A percentile compares a stretch with the other conserved stretches of the same genome.
phyloP scores from a whole-genome alignment of 805 yeast genomes.

The Metahyphopichia silvanorum region DNA sequence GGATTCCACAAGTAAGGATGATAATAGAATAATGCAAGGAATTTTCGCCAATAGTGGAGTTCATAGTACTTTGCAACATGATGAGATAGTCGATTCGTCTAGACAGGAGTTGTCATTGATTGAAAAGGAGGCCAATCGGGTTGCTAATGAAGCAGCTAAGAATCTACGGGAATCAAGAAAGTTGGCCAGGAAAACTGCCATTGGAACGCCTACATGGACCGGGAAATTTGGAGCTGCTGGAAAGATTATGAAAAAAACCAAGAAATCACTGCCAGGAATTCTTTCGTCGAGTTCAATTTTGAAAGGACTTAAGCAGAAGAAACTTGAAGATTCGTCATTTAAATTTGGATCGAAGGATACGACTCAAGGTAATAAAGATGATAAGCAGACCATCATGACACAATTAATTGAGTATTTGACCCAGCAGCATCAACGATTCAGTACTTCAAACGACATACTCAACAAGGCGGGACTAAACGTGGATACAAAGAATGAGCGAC shows the following conservation, averaged over 20 bases:
- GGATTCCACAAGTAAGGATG: constrained; percentile 36
- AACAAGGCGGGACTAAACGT: constrained; percentile 20
- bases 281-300: constrained; percentile 50
- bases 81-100: constrained; percentile 59
- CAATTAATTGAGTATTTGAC: constrained; percentile 39
- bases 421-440: constrained; percentile 31
- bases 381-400: constrained; percentile 22
- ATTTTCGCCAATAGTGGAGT: constrained; percentile 69
- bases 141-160: constrained; percentile 50
- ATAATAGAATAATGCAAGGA: constrained; percentile 68
- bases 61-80: constrained; percentile 76
- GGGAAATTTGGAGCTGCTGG: constrained; percentile 91
- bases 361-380: constrained; percentile 6
- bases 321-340: constrained; percentile 18
- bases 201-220: constrained; percentile 96
- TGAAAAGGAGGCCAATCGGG: constrained; percentile 60
- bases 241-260: constrained; percentile 30
- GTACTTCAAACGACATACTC: constrained; percentile 51
- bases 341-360: not conserved
- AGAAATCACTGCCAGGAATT: constrained; percentile 3
- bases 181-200: constrained; percentile 38
- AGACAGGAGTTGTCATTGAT: constrained; percentile 52
- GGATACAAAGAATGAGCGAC: constrained; percentile 36
- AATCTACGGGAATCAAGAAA: constrained; percentile 61
- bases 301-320: constrained; percentile 43